phyloP scores from a whole-genome alignment of 495 filamentous ascomycete species.

The Penicillium bovifimosum region DNA sequence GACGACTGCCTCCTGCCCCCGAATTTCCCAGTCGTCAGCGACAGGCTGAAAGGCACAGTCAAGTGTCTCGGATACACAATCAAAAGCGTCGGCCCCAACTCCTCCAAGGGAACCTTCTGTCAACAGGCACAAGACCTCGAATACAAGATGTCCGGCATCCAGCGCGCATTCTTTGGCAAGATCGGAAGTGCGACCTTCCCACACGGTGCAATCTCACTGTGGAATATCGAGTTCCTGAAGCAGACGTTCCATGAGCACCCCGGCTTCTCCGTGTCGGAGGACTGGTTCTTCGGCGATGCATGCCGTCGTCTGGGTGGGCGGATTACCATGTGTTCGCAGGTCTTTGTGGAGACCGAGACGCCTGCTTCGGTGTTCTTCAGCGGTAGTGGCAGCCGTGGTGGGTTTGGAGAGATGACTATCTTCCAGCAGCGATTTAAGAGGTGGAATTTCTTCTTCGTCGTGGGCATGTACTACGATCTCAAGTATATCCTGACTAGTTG shows the following conservation, averaged over 20 bases:
- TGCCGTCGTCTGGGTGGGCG: conserved; percentile 40
- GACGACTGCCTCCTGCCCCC: conserved; percentile 43
- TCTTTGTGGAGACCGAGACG: conserved; percentile 47
- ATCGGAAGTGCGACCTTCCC: conserved; percentile 41
- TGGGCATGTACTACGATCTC: conserved; percentile 43
- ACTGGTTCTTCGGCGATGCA: conserved; percentile 45
- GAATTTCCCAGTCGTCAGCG: conserved; percentile 38
- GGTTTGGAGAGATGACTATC: conserved; percentile 49
- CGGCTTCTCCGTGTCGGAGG: conserved; percentile 40
- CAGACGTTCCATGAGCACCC: conserved; percentile 41
- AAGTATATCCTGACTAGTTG: conserved; percentile 42
- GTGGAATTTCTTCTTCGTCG: conserved; percentile 50
- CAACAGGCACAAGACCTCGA: conserved; percentile 46
- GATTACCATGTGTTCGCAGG: conserved; percentile 44
- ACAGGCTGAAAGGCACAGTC: conserved; percentile 32
- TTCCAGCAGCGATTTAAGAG: conserved; percentile 44
- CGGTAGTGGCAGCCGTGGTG: conserved; percentile 35
- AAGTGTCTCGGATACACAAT: conserved; percentile 44
- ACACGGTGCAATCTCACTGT: conserved; percentile 42
- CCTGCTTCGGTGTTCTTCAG: conserved; percentile 37
- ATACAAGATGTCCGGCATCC: conserved; percentile 40
- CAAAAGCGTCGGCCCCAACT: conserved; percentile 32
- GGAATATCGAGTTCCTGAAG: conserved; percentile 37
- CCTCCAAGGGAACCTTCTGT: conserved; percentile 30
- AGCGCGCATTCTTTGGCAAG: conserved; percentile 34